Evolutionary conservation across 305 asterid genomes (phyloP), one percentile per base, ranked within the genome.

Genomic region (Fraxinus angustifolia): DNA sequence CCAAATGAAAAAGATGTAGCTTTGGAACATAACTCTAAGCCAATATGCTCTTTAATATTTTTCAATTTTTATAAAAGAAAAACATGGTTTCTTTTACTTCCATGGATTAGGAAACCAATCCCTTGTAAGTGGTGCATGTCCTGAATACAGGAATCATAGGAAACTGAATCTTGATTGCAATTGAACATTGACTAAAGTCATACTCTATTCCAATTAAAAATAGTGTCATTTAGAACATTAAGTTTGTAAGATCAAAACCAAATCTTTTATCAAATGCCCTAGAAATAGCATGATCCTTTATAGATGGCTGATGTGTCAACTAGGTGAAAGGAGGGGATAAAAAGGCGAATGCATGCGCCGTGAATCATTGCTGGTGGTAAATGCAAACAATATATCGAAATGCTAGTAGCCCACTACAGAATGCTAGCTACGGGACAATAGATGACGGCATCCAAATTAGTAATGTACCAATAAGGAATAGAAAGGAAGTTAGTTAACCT

Each of bases 401-500:
- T 62, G 56, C 53, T 40, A 72, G 36, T 79, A 77, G 8, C 28
- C 28, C 34, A 23, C 53, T 21, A 60, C 30, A 0, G 45, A 60
- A 60, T 8, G n/a, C 74, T 56, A 21, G 73, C 38, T 17, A 23
- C 35, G 28, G 16, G 8, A 77, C 14, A 17, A 28, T 31, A 50
- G 19, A 31, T 36, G 78, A 28, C 73, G 71, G 45, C 76, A 65
- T 17, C 77, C 34, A 76, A 70, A 70, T 23, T 58, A 73, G 74
- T 31, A 74, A 56, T 62, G 33, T 34, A 68, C 23, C 5, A 76
- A 62, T n/a, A 26, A 30, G 74, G 40, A 76, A 53, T 58, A 42
- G 17, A 76, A 33, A 31, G 34, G 35, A 75, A 78, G 76, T 28
- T 60, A 78, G 68, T 60, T 76, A 70, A 95, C 99, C 98, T 93